A percentile compares a stretch with the other conserved stretches of the same genome.
phyloP scores from a whole-genome alignment of 1,284 basidiomycete species.

The Ganoderma leucocontextum region DNA sequence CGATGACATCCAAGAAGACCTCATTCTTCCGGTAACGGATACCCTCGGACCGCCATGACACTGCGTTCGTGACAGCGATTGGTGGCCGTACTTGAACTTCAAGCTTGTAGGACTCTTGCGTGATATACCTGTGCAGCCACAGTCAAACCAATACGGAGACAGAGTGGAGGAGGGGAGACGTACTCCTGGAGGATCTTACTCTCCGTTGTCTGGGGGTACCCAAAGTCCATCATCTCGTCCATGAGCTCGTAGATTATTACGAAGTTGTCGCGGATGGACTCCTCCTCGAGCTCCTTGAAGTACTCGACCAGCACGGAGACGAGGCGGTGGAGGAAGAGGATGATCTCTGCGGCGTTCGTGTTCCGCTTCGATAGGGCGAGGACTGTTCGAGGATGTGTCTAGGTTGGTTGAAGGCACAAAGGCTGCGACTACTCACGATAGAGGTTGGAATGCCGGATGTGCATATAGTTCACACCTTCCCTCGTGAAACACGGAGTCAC shows the following conservation, averaged over 20 bases:
- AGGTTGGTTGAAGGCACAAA: not conserved
- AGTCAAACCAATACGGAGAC: not conserved
- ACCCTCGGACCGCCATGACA: slow-evolving; percentile 98
- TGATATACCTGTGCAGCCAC: slow-evolving; percentile 82
- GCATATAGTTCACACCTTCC: slow-evolving; percentile 97
- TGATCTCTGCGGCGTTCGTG: slow-evolving; percentile 95
- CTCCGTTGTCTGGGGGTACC: slow-evolving; percentile 98
- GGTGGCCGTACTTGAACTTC: slow-evolving; percentile 97
- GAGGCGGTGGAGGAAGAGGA: slow-evolving; percentile 96
- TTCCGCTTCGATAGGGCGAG: slow-evolving; percentile 97
- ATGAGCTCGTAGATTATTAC: slow-evolving; percentile 97
- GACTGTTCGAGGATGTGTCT: slow-evolving; percentile 58
- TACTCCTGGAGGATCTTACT: slow-evolving; percentile 98
- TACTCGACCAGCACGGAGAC: slow-evolving; percentile 93
- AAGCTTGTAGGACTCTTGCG: slow-evolving; percentile 98
- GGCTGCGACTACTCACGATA: slow-evolving; percentile 74
- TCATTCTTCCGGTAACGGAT: slow-evolving; percentile 99
- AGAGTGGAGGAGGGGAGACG: slow-evolving; percentile 40
- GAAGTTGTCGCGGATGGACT: slow-evolving; percentile 98
- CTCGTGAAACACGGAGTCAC: slow-evolving; percentile 96
- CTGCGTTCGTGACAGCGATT: slow-evolving; percentile 98
- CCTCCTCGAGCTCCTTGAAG: slow-evolving; percentile 99
- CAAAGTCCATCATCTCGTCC: slow-evolving; percentile 99
- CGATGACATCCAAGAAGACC: slow-evolving; percentile 98
- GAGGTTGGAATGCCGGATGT: slow-evolving; percentile 97